Percentiles rank a stretch among this genome's conserved stretches.
Conservation (phyloP, 768 basidiomycete species). For the Panaeolus cyanescens region DNA sequence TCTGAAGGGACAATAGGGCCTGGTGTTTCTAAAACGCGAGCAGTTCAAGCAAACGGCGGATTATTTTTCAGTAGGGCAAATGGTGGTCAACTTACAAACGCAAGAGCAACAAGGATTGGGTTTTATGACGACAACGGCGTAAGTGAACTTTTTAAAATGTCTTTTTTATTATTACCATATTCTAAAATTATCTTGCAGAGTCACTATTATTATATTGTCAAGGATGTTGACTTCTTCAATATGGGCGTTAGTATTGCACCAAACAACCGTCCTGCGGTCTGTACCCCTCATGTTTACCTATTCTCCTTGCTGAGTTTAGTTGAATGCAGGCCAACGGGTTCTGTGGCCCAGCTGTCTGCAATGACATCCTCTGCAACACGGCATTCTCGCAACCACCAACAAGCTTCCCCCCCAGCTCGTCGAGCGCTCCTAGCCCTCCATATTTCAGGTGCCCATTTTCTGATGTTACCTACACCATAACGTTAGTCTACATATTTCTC, state of each 20-base stretch:
- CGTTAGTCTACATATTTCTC: not conserved
- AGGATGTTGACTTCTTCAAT: constrained; percentile 30
- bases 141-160: too few species aligned
- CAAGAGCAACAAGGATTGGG: constrained; percentile 21
- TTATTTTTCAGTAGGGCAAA: constrained; percentile 24
- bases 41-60: constrained; percentile 10
- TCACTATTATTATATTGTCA: constrained; percentile 32
- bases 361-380: constrained; percentile 21
- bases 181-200: too few species aligned
- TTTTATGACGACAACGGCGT: constrained; percentile 21
- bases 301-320: not conserved
- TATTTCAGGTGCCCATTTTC: not conserved
- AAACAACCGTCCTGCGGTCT: constrained; percentile 16
- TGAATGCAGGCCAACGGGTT: constrained; percentile 17
- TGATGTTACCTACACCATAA: constrained; percentile 1
- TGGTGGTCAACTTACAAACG: constrained; percentile 20
- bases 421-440: not conserved
- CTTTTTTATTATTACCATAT: too few species aligned
- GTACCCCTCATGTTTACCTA: constrained; percentile 1
- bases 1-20: constrained; percentile 16
- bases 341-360: constrained; percentile 24
- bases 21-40: constrained; percentile 14
- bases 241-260: constrained; percentile 33
- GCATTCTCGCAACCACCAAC: constrained; percentile 30
- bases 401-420: constrained; percentile 17